Evolutionary conservation across 441 rosid genomes (phyloP), one percentile per base, ranked within the genome.

Genomic region (Dalechampia spathulata): DNA sequence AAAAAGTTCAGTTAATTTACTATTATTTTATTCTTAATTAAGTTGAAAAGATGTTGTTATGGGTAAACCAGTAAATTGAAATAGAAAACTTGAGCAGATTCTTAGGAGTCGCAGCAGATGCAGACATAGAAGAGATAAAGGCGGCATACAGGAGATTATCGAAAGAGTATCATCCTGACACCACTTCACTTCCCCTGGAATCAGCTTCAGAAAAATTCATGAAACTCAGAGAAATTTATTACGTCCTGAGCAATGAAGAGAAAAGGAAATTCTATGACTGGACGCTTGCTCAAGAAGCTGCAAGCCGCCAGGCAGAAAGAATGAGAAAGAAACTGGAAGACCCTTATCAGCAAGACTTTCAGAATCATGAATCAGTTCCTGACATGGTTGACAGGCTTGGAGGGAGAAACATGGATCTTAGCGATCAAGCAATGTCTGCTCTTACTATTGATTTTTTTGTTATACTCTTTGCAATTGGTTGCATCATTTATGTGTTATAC

Each of bases 151-250:
- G 97, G 39, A 76, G 83, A 64, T 58, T 90, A 51, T 85, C 97
- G 2, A 90, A 90, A 61, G 97, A 87, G 70, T 86, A 90, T 68
- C 97, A 90, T 62, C 97, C 97, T n/a, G 97, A 86, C 80, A 83
- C 97, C 22, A 90, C 96, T 21, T 78, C 96, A 25, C 87, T 90
- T 43, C 96, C 97, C 2, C 64, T 90, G 12, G 77, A 85, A 60
- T 60, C 86, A 1, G 97, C 97, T n/a, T 87, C 89, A 1, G 90
- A 83, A 48, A 90, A 87, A 65, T 90, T 90, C 75, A 61, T 90
- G 80, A 87, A 76, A 66, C 75, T 90, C 12, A 78, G 85, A 66
- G 73, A 81, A 61, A 69, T 87, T 4, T 87, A 90, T 25, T 73
- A 81, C 43, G 86, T 78, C 32, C 21, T 90, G 39, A 81, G 94